These are phyloP conservation scores for Arthromyces matolae DNA, from an alignment of 768 basidiomycete species.

Conservation along the genomic window DNA sequence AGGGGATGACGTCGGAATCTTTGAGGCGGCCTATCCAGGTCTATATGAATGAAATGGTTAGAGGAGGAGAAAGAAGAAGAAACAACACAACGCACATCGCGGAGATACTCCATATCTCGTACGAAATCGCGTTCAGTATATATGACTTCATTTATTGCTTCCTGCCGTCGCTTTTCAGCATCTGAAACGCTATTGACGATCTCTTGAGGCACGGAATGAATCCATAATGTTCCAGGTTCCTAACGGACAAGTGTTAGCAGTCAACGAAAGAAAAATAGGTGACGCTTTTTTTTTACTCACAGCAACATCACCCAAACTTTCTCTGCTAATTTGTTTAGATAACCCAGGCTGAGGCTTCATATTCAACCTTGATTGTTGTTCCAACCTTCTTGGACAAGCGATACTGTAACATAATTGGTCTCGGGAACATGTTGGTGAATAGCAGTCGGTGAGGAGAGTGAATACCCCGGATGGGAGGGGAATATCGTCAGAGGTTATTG, in stretches of 20 bases:
- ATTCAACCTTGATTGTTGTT: constrained; percentile 92
- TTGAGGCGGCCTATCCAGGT: constrained; percentile 87
- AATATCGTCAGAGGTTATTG: constrained; percentile 53
- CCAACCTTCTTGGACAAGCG: constrained; percentile 88
- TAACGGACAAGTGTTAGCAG: constrained; percentile 14
- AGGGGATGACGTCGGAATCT: constrained; percentile 71
- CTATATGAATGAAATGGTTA: constrained; percentile 34
- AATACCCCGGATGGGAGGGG: constrained; percentile 91
- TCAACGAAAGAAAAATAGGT: not conserved
- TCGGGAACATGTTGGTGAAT: constrained; percentile 93
- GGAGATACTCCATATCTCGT: constrained; percentile 94
- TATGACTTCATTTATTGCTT: constrained; percentile 95
- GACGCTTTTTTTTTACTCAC: too few relatives aligned
- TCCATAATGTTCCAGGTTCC: constrained; percentile 80
- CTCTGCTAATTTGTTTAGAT: constrained; percentile 76
- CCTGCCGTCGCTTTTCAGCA: constrained; percentile 91
- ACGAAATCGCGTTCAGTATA: constrained; percentile 98
- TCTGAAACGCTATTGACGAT: constrained; percentile 91
- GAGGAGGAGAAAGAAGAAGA: constrained; percentile 1
- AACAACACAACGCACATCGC: constrained; percentile 68
- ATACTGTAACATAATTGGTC: constrained; percentile 97
- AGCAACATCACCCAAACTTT: constrained; percentile 77
- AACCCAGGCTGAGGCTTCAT: constrained; percentile 92
- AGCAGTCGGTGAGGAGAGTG: constrained; percentile 94
- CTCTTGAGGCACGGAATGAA: constrained; percentile 93